These are phyloP conservation scores for Phialophora tarda DNA, from an alignment of 2,329 filamentous ascomycete species.

Conservation along the genomic window DNA sequence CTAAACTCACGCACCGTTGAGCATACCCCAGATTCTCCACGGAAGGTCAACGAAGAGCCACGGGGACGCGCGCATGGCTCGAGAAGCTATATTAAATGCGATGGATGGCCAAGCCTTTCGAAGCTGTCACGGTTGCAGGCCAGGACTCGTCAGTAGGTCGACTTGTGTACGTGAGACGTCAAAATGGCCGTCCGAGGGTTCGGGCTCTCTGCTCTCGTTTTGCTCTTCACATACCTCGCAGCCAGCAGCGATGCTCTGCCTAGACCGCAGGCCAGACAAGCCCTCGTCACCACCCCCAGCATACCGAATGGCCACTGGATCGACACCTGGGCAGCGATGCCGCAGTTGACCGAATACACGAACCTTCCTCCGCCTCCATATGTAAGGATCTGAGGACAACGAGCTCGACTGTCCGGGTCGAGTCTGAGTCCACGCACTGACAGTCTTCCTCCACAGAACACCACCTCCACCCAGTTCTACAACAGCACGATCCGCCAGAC, in stretches of 20 bases:
- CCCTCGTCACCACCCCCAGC: conserved; percentile 21
- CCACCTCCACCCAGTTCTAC: conserved; percentile 59
- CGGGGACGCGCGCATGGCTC: not conserved
- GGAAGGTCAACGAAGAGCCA: not conserved
- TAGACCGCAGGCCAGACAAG: conserved; percentile 9
- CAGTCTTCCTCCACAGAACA: conserved; percentile 52
- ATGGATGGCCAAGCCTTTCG: conserved; percentile 10
- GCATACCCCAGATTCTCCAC: conserved; percentile 13
- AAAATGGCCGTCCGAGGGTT: conserved; percentile 2
- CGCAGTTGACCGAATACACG: conserved; percentile 65
- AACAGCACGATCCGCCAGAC: conserved; percentile 72
- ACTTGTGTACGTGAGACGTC: not conserved
- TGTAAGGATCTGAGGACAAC: conserved; percentile 46
- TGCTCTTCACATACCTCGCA: conserved; percentile 8
- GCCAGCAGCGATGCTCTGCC: conserved; percentile 17
- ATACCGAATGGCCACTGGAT: conserved; percentile 58
- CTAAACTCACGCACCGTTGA: conserved; percentile 4
- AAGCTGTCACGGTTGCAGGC: conserved; percentile 4
- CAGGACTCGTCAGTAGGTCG: not conserved
- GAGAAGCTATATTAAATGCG: conserved; percentile 12
- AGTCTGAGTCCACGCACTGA: not conserved
- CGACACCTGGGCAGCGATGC: conserved; percentile 69
- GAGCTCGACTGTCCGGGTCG: not conserved
- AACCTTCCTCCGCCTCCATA: conserved; percentile 68
- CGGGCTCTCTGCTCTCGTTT: not conserved